These are phyloP conservation scores for Pezicula carpinea DNA, from an alignment of 2,329 filamentous ascomycete genomes.

Conservation along the genomic window DNA sequence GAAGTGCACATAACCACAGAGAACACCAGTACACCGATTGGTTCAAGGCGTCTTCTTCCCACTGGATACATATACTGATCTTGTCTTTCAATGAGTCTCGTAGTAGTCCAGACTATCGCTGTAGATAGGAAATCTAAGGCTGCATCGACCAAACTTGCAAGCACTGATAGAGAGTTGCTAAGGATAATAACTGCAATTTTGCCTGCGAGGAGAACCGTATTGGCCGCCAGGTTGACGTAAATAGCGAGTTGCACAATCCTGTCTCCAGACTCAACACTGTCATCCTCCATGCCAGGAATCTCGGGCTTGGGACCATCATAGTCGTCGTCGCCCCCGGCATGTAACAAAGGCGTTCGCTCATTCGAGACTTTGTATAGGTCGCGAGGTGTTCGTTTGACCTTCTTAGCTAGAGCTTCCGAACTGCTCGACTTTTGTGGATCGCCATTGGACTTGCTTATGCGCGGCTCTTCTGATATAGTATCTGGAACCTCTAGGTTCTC, in stretches of 20 bases:
- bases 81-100: constrained; percentile 47
- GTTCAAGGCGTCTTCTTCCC: constrained; percentile 51
- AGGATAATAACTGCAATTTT: constrained; percentile 51
- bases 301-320: constrained; percentile 44
- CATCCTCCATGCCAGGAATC: constrained; percentile 66
- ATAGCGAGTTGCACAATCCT: constrained; percentile 82
- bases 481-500: constrained; percentile 57
- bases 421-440: not conserved
- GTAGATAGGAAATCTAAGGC: constrained; percentile 57
- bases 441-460: constrained; percentile 21
- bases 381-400: constrained; percentile 26
- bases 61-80: constrained; percentile 46
- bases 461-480: constrained; percentile 70
- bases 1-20: constrained; percentile 60
- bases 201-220: constrained; percentile 49
- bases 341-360: constrained; percentile 59
- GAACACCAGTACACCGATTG: constrained; percentile 58
- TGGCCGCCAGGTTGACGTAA: constrained; percentile 62
- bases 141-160: constrained; percentile 58
- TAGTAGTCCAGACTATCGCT: constrained; percentile 56
- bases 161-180: constrained; percentile 54
- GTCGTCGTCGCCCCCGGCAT: constrained; percentile 41
- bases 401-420: not conserved
- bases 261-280: constrained; percentile 69
- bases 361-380: constrained; percentile 58